Evolutionary conservation across 129 eudicot species (phyloP).

Genomic region (Scalesia atractyloides): DNA sequence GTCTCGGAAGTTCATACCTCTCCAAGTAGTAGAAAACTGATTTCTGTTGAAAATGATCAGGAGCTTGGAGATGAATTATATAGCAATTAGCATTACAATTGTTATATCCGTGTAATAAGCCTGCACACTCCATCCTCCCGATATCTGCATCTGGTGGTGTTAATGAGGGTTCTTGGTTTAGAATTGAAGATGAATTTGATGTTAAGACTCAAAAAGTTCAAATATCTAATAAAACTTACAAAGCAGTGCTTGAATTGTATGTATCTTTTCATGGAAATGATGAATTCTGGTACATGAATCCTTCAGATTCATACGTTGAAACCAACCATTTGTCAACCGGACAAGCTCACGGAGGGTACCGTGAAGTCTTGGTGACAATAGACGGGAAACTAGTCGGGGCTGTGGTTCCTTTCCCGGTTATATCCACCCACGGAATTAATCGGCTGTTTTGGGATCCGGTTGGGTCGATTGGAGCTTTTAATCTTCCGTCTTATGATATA

Average conservation of each 20-base stretch:
- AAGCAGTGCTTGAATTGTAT: conserved; percentile 61
- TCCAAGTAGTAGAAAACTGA: conserved; percentile 34
- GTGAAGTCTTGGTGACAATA: conserved; percentile 67
- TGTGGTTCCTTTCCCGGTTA: conserved; percentile 71
- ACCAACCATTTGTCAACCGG: conserved; percentile 41
- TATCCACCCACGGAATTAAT: conserved; percentile 73
- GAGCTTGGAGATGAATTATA: background rate
- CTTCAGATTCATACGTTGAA: conserved; percentile 52
- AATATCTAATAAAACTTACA: conserved; percentile 46
- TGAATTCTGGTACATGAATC: conserved; percentile 82
- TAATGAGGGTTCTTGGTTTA: conserved; percentile 59
- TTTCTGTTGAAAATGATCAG: conserved; percentile 17
- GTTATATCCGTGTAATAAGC: conserved; percentile 32
- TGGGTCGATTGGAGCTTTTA: conserved; percentile 75
- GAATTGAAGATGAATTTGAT: conserved; percentile 51
- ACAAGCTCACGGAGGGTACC: conserved; percentile 60
- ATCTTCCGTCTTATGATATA: conserved; percentile 67
- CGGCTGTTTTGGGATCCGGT: conserved; percentile 81
- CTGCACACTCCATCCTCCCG: conserved; percentile 70
- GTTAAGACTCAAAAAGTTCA: conserved; percentile 28
- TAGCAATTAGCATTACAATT: conserved; percentile 8
- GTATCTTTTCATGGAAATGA: conserved; percentile 78
- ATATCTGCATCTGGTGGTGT: conserved; percentile 28
- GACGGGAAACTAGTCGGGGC: conserved; percentile 65
- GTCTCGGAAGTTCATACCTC: background rate